A percentile compares a stretch with the other conserved stretches of the same genome.
Evolutionary conservation across 2,329 filamentous ascomycete genomes (phyloP).

Genomic region (Stemphylium vesicarium): DNA sequence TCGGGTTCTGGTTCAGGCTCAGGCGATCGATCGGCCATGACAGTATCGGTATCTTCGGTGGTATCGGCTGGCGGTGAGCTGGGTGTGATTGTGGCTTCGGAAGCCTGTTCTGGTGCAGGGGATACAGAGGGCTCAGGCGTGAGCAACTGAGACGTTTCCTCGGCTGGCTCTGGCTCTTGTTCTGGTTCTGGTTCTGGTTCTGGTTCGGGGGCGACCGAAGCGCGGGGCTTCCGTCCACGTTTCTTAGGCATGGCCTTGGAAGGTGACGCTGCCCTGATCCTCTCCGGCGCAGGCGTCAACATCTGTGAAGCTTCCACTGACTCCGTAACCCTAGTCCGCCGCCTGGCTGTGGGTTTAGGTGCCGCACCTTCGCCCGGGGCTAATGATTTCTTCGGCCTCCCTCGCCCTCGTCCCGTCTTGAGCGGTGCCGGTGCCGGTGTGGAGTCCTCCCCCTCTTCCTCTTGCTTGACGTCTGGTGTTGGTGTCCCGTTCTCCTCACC

Average conservation of each 20-base stretch:
- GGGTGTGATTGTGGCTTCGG: slow-evolving; percentile 14
- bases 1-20: slow-evolving; percentile 38
- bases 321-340: slow-evolving; percentile 51
- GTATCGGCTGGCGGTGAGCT: slow-evolving; percentile 56
- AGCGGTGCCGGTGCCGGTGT: slow-evolving; percentile 75
- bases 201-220: slow-evolving; percentile 43
- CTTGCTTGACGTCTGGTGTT: slow-evolving; percentile 59
- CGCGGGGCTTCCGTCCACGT: slow-evolving; percentile 57
- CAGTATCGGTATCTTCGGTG: slow-evolving; percentile 62
- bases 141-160: slow-evolving; percentile 50
- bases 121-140: slow-evolving; percentile 62
- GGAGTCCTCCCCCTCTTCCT: slow-evolving; percentile 80
- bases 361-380: slow-evolving; percentile 51
- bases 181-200: too few species aligned
- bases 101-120: slow-evolving; percentile 62
- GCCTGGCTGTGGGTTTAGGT: slow-evolving; percentile 54
- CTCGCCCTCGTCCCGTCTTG: slow-evolving; percentile 62
- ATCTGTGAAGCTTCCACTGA: slow-evolving; percentile 67
- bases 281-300: slow-evolving; percentile 65
- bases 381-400: slow-evolving; percentile 55
- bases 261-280: slow-evolving; percentile 16
- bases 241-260: slow-evolving; percentile 61
- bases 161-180: slow-evolving; percentile 46
- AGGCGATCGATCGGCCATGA: slow-evolving; percentile 64
- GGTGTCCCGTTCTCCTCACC: slow-evolving; percentile 75